A percentile compares a stretch with the other conserved stretches of the same genome.
Evolutionary conservation across 177 flowering plant species (phyloP).

Genomic region (Vitis hybrid): DNA sequence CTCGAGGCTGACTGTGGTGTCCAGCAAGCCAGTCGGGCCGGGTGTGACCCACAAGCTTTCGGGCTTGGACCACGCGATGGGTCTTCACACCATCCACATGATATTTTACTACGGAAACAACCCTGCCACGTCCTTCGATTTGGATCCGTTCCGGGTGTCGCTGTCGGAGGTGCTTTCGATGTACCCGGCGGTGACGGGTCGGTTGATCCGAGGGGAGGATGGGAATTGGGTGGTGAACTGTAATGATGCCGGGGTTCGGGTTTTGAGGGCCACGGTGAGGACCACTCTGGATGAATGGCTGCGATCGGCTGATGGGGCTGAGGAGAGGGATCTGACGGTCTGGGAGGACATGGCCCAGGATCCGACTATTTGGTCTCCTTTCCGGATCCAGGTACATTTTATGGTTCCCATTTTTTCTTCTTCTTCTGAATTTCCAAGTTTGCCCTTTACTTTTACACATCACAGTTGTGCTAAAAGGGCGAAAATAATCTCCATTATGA

Average conservation of each 20-base stretch:
- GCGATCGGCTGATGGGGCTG: slow-evolving; percentile 38
- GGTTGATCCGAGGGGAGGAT: slow-evolving; percentile 39
- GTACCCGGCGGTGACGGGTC: slow-evolving; percentile 66
- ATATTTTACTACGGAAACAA: slow-evolving; percentile 50
- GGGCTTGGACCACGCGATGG: slow-evolving; percentile 56
- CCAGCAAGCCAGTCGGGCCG: slow-evolving; percentile 45
- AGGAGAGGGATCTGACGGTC: slow-evolving; percentile 57
- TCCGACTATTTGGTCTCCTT: slow-evolving; percentile 68
- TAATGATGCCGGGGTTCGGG: slow-evolving; percentile 73
- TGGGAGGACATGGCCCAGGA: slow-evolving; percentile 75
- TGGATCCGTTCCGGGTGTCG: slow-evolving; percentile 37
- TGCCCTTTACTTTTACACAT: too few relatives aligned
- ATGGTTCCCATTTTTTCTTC: not conserved
- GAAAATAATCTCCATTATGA: too few relatives aligned
- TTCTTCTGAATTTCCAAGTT: too few relatives aligned
- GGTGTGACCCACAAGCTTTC: slow-evolving; percentile 42
- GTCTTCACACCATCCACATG: slow-evolving; percentile 47
- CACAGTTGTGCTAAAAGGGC: too few relatives aligned
- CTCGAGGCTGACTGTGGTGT: slow-evolving; percentile 53
- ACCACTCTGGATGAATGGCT: slow-evolving; percentile 65
- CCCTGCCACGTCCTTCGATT: slow-evolving; percentile 22
- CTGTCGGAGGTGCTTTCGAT: slow-evolving; percentile 41
- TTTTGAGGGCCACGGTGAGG: slow-evolving; percentile 49
- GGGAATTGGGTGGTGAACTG: slow-evolving; percentile 70
- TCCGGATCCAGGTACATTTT: slow-evolving; percentile 61